Percentiles rank a stretch among this genome's conserved stretches.
These are phyloP conservation scores for Apophysomyces ossiformis DNA, from an alignment of 371 early-diverging fungal species.

Conservation along the genomic window DNA sequence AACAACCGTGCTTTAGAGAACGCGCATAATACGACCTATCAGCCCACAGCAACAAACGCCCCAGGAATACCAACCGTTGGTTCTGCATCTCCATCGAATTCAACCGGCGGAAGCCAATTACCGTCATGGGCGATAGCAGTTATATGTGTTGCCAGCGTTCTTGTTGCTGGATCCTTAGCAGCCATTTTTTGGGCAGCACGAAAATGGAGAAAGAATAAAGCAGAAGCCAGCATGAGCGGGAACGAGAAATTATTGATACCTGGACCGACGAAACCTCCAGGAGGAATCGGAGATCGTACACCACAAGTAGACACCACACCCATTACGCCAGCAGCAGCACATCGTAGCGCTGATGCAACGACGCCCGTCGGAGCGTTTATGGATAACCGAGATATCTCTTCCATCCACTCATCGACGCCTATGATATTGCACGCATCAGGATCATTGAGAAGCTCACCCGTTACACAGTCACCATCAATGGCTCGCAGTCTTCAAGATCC, in stretches of 20 bases:
- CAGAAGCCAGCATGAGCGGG: neutral
- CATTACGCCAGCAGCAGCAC: conserved; percentile 6
- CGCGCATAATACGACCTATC: conserved; percentile 6
- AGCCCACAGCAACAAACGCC: neutral
- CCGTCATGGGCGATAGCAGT: conserved; percentile 27
- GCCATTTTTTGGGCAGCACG: conserved; percentile 21
- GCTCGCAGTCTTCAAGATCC: conserved; percentile 7
- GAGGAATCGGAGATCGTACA: neutral
- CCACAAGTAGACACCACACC: neutral
- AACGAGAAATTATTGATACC: neutral
- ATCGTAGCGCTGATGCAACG: conserved; percentile 3
- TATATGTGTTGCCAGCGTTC: conserved; percentile 20
- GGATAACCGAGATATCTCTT: conserved; percentile 14
- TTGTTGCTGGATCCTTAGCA: conserved; percentile 17
- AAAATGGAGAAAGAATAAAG: conserved; percentile 2
- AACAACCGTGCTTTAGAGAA: neutral
- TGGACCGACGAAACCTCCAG: neutral
- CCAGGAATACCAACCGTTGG: neutral
- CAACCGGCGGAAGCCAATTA: neutral
- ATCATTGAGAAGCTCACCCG: conserved; percentile 2
- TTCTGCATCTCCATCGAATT: conserved; percentile 4
- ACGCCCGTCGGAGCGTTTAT: conserved; percentile 1
- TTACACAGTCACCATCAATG: neutral
- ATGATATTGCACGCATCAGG: conserved; percentile 3
- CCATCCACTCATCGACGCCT: conserved; percentile 31